Conservation (phyloP, 1,284 basidiomycete species). For the Dichomitus squalens region DNA sequence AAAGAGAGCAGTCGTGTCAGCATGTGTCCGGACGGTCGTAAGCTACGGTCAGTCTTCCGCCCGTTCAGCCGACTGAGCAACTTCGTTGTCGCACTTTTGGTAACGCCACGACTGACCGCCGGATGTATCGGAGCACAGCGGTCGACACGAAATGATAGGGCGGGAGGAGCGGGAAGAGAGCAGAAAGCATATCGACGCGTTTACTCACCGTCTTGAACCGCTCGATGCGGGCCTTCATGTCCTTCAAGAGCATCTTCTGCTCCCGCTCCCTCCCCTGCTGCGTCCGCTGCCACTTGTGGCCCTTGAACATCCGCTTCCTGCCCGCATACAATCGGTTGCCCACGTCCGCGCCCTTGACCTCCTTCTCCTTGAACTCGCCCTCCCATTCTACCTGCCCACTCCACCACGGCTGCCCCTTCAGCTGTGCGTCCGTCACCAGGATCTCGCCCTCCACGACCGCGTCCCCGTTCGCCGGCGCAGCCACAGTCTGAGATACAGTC, state of each 20-base stretch:
- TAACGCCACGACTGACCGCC: too few species aligned
- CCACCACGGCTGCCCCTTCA: slow-evolving; percentile 33
- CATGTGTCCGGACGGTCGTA: background rate
- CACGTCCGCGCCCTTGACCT: slow-evolving; percentile 50
- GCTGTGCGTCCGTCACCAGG: background rate
- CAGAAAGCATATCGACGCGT: background rate
- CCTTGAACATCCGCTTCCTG: slow-evolving; percentile 84
- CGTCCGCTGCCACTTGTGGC: slow-evolving; percentile 77
- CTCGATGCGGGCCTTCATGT: slow-evolving; percentile 65
- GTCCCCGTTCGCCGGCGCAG: background rate
- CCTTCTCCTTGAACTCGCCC: slow-evolving; percentile 52
- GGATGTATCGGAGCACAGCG: too few species aligned
- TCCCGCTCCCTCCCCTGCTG: slow-evolving; percentile 46
- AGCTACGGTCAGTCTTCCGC: background rate
- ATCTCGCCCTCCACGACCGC: background rate
- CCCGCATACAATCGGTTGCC: slow-evolving; percentile 69
- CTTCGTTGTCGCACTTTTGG: too few species aligned
- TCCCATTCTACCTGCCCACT: slow-evolving; percentile 54
- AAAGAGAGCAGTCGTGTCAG: slow-evolving; percentile 35
- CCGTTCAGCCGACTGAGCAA: too few species aligned
- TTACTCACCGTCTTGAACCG: slow-evolving; percentile 63
- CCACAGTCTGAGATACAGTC: background rate
- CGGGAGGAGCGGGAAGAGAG: background rate
- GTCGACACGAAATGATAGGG: background rate
- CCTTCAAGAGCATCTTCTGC: slow-evolving; percentile 58